Evolutionary conservation across 73 alveolate genomes (phyloP).

Genomic region (Breviolum minutum): DNA sequence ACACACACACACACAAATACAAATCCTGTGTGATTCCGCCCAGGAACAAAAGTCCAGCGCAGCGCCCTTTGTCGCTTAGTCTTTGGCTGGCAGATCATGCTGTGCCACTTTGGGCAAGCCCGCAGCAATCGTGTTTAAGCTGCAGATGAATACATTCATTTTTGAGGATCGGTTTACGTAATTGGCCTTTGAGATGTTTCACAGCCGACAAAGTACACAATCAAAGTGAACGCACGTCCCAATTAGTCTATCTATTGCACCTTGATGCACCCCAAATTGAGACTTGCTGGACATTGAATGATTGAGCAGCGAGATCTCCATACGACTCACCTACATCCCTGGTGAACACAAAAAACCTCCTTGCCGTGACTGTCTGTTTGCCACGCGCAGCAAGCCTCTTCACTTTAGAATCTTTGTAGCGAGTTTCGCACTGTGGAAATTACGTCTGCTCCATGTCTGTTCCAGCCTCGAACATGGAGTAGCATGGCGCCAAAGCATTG

Average conservation of each 20-base stretch:
- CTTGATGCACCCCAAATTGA: too few species aligned
- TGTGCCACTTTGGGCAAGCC: background rate
- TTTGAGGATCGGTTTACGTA: too few species aligned
- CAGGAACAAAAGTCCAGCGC: background rate
- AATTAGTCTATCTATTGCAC: too few species aligned
- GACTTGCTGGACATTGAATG: background rate
- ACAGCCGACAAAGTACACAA: background rate
- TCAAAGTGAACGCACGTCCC: background rate
- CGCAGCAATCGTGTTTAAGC: background rate
- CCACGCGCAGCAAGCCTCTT: too few species aligned
- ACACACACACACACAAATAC: too few species aligned
- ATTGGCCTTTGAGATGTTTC: background rate
- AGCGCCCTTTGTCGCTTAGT: conserved; percentile 5
- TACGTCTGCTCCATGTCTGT: too few species aligned
- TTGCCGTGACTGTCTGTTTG: background rate
- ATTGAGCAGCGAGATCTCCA: background rate
- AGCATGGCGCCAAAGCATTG: conserved; percentile 51
- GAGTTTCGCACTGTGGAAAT: background rate
- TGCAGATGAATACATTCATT: background rate
- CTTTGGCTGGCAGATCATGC: background rate
- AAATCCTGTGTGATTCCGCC: too few species aligned
- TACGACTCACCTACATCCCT: background rate
- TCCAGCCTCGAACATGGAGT: conserved; percentile 74
- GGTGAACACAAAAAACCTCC: background rate
- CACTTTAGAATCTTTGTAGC: background rate